Evolutionary conservation across 1,284 basidiomycete species (phyloP), one percentile per base, ranked within the genome.

Genomic region (Cryptococcus sp.): DNA sequence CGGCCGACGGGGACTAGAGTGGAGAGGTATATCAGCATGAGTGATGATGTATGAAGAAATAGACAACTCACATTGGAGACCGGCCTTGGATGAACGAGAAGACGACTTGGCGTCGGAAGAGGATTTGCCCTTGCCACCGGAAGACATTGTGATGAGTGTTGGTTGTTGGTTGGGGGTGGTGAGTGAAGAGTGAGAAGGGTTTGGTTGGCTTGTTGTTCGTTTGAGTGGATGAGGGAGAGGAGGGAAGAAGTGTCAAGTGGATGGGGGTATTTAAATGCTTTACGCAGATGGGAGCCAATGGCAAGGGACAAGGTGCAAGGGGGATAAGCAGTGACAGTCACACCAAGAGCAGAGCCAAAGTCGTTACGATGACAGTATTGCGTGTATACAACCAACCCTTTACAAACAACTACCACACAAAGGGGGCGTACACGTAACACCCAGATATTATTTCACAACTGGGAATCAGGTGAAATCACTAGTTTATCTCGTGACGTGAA

Each of bases 61-160:
- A 13, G 10, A 0, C n/a, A 29, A 74, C 70, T 67, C 51, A 75
- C 73, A 81, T 75, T 91, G 89, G 58, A 93, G 85, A 64, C 89
- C 89, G 65, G 89, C 89, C 80, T 88, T 89, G 65, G 87, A 83
- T 48, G 91, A 92, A 64, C 91, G 87, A 46, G 90, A 90, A 68
- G 85, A 77, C 52, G 80, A 75, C 79, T 82, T 82, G 77, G 78
- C 67, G 63, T 76, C 74, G 59, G 78, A 70, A 63, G 78, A 78
- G 63, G 79, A 77, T 72, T 81, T 81, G 69, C 80, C 80, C 69
- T 80, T 82, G 62, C 80, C 83, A 75, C 79, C 82, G 60, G 82
- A 71, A 67, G 81, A 81, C 81, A 81, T 84, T 81, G 70, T 79
- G 60, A 59, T 69, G 54, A 63, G 58, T 47, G 83, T 66, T 64